Percentiles rank a stretch among this genome's conserved stretches.
phyloP scores from a whole-genome alignment of 257 asterid species.

The Nicotiana obtusifolia region DNA sequence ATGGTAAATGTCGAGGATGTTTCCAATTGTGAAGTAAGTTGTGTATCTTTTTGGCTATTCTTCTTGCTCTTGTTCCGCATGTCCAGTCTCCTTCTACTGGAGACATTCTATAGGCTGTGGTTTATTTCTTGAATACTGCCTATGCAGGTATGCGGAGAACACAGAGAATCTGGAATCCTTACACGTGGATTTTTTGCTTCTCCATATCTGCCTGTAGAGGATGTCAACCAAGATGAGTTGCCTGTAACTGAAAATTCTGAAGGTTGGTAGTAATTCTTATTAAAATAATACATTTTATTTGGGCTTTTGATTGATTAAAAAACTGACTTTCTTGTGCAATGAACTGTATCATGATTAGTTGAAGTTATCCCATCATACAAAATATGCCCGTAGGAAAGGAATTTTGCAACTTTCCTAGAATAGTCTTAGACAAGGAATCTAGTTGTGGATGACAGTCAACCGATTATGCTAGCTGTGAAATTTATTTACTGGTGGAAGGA shows the following conservation, averaged over 20 bases:
- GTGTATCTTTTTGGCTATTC: neutral
- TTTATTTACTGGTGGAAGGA: neutral
- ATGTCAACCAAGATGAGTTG: conserved; percentile 25
- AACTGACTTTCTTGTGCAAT: neutral
- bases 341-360: neutral
- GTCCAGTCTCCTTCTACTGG: neutral
- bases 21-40: conserved; percentile 60
- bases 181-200: conserved; percentile 68
- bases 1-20: conserved; percentile 55
- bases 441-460: neutral
- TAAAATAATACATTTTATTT: conserved; percentile 1
- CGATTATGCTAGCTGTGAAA: neutral
- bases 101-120: neutral
- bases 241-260: conserved; percentile 27
- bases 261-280: conserved; percentile 36
- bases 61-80: neutral
- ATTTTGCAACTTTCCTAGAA: neutral
- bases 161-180: conserved; percentile 84
- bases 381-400: neutral
- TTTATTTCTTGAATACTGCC: conserved; percentile 7
- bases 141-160: conserved; percentile 78
- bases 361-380: neutral
- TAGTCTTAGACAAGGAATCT: neutral
- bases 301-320: neutral
- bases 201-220: conserved; percentile 39